These are phyloP conservation scores for Microbotryum intermedium DNA, from an alignment of 1,284 basidiomycete genomes.

Conservation along the genomic window DNA sequence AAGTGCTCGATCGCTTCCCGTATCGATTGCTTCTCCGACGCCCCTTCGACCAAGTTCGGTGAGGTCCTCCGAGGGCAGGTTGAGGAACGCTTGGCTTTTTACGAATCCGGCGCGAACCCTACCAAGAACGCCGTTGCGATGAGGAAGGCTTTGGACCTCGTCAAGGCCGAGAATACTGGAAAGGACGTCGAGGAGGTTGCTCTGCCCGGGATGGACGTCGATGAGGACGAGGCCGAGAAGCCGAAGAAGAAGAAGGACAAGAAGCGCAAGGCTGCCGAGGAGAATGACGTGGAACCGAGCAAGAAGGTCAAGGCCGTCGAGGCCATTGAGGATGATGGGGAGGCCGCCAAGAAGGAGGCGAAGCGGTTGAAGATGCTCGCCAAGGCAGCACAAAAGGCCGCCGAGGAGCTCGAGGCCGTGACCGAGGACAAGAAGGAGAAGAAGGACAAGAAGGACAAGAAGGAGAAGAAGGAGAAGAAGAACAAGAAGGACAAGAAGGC, in stretches of 20 bases:
- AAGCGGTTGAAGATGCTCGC: constrained; percentile 4
- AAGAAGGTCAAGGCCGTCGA: constrained; percentile 5
- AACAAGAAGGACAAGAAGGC: constrained; percentile 3
- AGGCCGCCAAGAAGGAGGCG: not conserved
- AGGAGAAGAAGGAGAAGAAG: constrained; percentile 25
- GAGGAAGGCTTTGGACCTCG: constrained; percentile 17
- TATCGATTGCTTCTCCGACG: constrained; percentile 94
- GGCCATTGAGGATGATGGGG: constrained; percentile 8
- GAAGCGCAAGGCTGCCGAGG: constrained; percentile 13
- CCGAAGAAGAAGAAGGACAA: constrained; percentile 35
- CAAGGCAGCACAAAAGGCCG: too few relatives aligned
- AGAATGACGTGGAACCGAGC: constrained; percentile 3
- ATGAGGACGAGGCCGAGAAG: constrained; percentile 17
- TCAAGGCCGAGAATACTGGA: constrained; percentile 22
- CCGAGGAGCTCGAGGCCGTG: not conserved
- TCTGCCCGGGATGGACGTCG: constrained; percentile 20
- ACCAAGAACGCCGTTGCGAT: constrained; percentile 33
- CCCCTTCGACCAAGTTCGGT: constrained; percentile 86
- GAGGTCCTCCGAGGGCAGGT: constrained; percentile 89
- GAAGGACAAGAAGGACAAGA: constrained; percentile 25
- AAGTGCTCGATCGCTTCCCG: constrained; percentile 97
- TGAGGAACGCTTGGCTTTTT: constrained; percentile 90
- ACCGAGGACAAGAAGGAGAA: constrained; percentile 12
- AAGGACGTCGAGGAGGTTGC: constrained; percentile 12
- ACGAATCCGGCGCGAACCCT: constrained; percentile 50